Evolutionary conservation across 139 green algal species (phyloP).

Genomic region (Closterium sp.): DNA sequence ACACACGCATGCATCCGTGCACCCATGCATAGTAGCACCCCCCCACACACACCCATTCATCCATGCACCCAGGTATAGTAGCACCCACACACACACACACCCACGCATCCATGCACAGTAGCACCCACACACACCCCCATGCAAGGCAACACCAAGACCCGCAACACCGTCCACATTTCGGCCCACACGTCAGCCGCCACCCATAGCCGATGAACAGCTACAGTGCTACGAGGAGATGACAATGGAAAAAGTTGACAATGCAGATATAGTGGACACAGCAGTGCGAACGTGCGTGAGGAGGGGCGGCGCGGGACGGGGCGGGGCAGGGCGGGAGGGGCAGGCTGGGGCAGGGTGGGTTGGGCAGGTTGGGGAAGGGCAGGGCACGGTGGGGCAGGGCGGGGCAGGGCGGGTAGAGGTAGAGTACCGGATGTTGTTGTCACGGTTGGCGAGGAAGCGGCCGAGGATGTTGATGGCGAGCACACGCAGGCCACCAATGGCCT

Average conservation of each 20-base stretch:
- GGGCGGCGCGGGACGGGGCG: neutral
- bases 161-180: no score
- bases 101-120: neutral
- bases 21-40: no score
- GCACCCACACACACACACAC: slow-evolving; percentile 34
- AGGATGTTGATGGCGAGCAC: slow-evolving; percentile 97
- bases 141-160: neutral
- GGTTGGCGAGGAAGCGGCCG: slow-evolving; percentile 83
- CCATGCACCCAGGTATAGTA: neutral
- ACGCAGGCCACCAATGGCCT: slow-evolving; percentile 85
- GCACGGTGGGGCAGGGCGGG: no score
- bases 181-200: no score
- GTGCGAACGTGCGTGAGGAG: neutral
- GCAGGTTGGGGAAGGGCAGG: no score
- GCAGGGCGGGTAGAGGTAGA: no score
- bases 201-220: neutral
- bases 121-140: neutral
- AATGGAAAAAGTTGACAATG: no score
- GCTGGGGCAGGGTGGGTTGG: no score
- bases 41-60: no score
- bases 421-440: slow-evolving; percentile 64
- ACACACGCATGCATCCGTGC: slow-evolving; percentile 19
- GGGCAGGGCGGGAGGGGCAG: neutral
- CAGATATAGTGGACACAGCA: neutral
- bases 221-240: no score